A percentile compares a stretch with the other conserved stretches of the same genome.
Evolutionary conservation across 129 eudicot species (phyloP).

Genomic region (Escallonia herrerae): DNA sequence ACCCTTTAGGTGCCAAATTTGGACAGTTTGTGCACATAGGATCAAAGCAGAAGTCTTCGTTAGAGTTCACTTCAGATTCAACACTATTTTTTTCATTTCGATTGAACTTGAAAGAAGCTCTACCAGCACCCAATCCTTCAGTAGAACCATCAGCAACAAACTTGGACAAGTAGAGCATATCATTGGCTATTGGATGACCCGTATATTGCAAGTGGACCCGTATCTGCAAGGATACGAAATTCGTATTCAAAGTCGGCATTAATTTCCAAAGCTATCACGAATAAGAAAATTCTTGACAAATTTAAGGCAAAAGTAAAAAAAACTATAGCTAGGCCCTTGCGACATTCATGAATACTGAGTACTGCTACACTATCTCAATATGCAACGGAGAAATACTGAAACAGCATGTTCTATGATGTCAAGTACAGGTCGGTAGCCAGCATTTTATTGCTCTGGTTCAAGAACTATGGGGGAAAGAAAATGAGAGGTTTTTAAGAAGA

Average conservation of each 20-base stretch:
- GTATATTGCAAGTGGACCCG: conserved; percentile 83
- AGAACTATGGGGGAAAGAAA: no score
- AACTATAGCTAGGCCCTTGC: neutral
- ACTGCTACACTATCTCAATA: neutral
- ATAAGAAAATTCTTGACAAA: neutral
- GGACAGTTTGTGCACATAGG: conserved; percentile 99
- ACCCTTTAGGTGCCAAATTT: conserved; percentile 90
- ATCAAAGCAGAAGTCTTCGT: conserved; percentile 60
- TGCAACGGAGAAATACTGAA: neutral
- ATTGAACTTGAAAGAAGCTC: conserved; percentile 32
- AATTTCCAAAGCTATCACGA: no score
- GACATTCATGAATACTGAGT: neutral
- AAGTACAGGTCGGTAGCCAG: no score
- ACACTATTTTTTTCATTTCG: conserved; percentile 16
- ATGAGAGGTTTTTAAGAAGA: no score
- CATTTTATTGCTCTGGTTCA: no score
- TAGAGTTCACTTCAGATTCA: conserved; percentile 23
- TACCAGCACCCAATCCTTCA: conserved; percentile 47
- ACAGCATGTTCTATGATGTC: no score
- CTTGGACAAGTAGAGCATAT: conserved; percentile 61
- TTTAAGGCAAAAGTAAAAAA: neutral
- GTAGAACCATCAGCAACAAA: conserved; percentile 27
- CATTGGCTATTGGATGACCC: conserved; percentile 97
- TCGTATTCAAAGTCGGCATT: no score
- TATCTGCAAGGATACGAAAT: conserved; percentile 31